Base-by-base conservation (phyloP, 1,139 yeast species). In the Pichia sp. region DNA sequence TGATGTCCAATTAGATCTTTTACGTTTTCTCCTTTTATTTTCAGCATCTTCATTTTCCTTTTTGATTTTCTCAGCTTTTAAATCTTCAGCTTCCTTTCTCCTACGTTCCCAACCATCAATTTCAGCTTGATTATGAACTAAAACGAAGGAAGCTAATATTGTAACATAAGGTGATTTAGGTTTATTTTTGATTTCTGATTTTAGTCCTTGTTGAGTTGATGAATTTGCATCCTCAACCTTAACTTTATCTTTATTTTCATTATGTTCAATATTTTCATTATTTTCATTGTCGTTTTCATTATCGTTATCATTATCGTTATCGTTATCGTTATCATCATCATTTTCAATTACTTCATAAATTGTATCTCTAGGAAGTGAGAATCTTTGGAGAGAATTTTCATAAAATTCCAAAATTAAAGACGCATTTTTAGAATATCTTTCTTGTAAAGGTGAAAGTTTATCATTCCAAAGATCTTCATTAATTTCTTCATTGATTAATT, bases 391-490 rank as follows among this genome's bases (percentile, higher is more conserved):
- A 0, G 93, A 74, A 57, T 80, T 81, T 52, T 91, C 97, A 31
- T 72, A 72, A 62, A 79, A 89, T 60, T 91, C 98, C 61, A 91
- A 80, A 12, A 88, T 78, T 36, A 91, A 60, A 38, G 85, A 83
- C 0, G 94, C 88, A 53, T 77, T 75, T 32, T 72, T 62, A 31
- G 75, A 64, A 54, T 83, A 83, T 54, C 76, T 71, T 51, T 80
- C 89, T 54, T 83, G 94, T 52, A 83, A 82, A 0, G 88, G 81
- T 0, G 91, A 82, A 40, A 82, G 61, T 51, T 75, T 77, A 38
- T 69, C 76, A 44, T 72, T 75, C 49, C 63, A 61, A 34, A 51
- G 50, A 35, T 49, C 54, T 39, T 53, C 55, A 42, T 50, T 48
- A 38, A 38, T 33, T 36, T 49, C 46, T 31, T 50, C 40, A 45